Evolutionary conservation across 257 asterid genomes (phyloP).

Genomic region (Lycium ferocissimum): DNA sequence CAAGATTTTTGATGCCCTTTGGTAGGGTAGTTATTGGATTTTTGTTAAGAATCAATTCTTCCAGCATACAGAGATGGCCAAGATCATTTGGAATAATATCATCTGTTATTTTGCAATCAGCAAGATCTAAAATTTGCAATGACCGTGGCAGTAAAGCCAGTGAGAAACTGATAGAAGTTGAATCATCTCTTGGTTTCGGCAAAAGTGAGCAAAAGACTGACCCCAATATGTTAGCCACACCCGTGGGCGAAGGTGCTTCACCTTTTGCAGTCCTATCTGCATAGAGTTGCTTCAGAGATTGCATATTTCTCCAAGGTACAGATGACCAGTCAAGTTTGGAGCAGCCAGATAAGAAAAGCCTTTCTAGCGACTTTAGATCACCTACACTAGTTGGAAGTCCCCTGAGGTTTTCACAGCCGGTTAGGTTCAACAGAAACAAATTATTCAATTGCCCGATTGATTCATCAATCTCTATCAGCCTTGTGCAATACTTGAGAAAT

Average conservation of each 20-base stretch:
- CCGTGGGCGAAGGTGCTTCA: background rate
- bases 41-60: background rate
- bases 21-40: conserved; percentile 3
- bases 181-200: background rate
- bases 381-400: conserved; percentile 20
- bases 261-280: background rate
- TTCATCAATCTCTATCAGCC: conserved; percentile 25
- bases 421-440: conserved; percentile 26
- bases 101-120: conserved; percentile 24
- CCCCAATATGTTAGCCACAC: background rate
- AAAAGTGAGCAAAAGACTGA: background rate
- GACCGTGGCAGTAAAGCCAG: background rate
- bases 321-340: background rate
- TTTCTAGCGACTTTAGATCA: conserved; percentile 11
- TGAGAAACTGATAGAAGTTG: background rate
- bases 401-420: conserved; percentile 24
- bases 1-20: background rate
- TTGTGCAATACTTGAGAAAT: conserved; percentile 21
- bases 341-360: background rate
- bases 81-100: conserved; percentile 22
- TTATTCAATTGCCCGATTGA: background rate
- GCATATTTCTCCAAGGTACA: background rate
- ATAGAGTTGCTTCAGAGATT: background rate
- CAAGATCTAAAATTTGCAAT: conserved; percentile 1
- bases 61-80: background rate